phyloP scores from a whole-genome alignment of 129 eudicot species.

The Silybum marianum region DNA sequence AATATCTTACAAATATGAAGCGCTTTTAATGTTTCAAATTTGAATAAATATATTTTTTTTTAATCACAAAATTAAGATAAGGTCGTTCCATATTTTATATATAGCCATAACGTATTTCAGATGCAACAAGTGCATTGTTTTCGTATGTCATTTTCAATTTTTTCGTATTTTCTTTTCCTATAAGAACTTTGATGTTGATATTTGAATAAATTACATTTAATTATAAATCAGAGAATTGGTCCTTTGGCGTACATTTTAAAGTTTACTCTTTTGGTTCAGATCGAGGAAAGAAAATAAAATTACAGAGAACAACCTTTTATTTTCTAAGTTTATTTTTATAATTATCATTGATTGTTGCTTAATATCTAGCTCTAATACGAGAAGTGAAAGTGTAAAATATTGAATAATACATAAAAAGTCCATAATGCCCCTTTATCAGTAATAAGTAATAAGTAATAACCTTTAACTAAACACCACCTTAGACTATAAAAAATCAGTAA shows the following conservation, averaged over 20 bases:
- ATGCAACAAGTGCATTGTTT: slow-evolving; percentile 19
- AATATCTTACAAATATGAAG: slow-evolving; percentile 9
- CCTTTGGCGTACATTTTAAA: not conserved
- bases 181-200: slow-evolving; percentile 14
- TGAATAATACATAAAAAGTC: too few species aligned
- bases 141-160: slow-evolving; percentile 13
- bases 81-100: not conserved
- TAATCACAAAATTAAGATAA: not conserved
- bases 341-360: too few species aligned
- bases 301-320: too few species aligned
- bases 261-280: not conserved
- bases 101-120: not conserved
- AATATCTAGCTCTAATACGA: too few species aligned
- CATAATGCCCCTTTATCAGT: too few species aligned
- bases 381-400: too few species aligned
- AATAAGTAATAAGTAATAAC: too few species aligned
- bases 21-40: slow-evolving; percentile 11
- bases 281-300: too few species aligned
- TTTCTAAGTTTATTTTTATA: too few species aligned
- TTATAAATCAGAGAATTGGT: not conserved
- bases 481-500: not conserved
- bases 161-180: not conserved
- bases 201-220: slow-evolving; percentile 13
- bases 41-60: slow-evolving; percentile 3
- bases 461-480: too few species aligned